phyloP scores from a whole-genome alignment of 2,329 filamentous ascomycete genomes.

The Aureobasidium sp. region DNA sequence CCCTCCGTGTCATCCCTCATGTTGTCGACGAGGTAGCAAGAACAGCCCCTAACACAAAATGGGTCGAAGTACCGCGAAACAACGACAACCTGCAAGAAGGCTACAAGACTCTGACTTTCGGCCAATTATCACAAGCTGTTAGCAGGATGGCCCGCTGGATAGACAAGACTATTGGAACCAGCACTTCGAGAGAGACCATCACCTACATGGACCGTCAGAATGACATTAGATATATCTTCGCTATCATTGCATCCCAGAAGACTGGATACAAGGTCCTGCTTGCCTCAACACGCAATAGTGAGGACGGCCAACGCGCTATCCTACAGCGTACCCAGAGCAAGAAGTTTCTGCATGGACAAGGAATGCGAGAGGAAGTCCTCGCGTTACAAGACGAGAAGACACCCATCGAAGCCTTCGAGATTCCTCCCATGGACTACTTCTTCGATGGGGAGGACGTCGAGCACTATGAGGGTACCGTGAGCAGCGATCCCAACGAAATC shows the following conservation, averaged over 20 bases:
- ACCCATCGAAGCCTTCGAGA: constrained; percentile 6
- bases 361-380: constrained; percentile 11
- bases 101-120: constrained; percentile 19
- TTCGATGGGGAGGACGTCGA: constrained; percentile 4
- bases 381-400: constrained; percentile 13
- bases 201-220: constrained; percentile 23
- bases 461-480: constrained; percentile 30
- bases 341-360: constrained; percentile 14
- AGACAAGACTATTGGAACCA: constrained; percentile 17
- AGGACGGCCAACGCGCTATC: constrained; percentile 17
- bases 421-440: constrained; percentile 16
- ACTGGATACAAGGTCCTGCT: constrained; percentile 23
- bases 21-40: constrained; percentile 12
- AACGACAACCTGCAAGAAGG: constrained; percentile 19
- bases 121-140: constrained; percentile 19
- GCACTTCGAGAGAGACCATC: constrained; percentile 16
- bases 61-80: constrained; percentile 9
- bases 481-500: constrained; percentile 29
- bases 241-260: constrained; percentile 21
- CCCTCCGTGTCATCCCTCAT: not conserved
- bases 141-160: constrained; percentile 20
- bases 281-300: constrained; percentile 17
- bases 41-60: constrained; percentile 2
- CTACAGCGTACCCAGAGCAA: constrained; percentile 15
- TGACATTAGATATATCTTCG: constrained; percentile 22